Base-by-base conservation (phyloP, 257 asterid genomes). In the Capsicum chinense region DNA sequence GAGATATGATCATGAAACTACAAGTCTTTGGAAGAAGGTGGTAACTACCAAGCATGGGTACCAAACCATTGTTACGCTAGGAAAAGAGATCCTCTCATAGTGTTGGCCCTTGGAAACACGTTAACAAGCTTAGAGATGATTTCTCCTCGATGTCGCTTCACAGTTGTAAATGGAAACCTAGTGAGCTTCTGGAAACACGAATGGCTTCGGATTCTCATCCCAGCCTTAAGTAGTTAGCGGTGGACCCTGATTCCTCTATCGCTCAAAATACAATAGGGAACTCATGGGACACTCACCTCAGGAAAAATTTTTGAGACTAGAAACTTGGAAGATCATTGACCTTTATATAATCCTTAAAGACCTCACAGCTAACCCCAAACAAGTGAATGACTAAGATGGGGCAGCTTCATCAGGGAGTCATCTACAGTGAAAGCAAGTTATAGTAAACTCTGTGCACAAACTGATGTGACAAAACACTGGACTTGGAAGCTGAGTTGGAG, bases 181-280 rank as follows among this genome's bases (percentile, higher is more conserved):
- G 68, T 62, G 68, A 62, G 68, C 37, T 19, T 62, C 68, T 62
- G 37, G 37, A 62, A 48, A 62, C 14, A 62, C 37, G 11, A 62
- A 62, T 62, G 37, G 68, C 68, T 62, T 62, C 68, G 68, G 68
- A 62, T 62, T 62, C 68, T 62, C 68, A 62, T 62, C 37, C 37
- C 7, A 62, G 6, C 68, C 68, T n/a, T 35, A 19, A 19, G 68
- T 13, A 62, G 37, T 19, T 19, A n/a, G 66, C 35, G 19, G 6
- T 59, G 66, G 66, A 59, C 33, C 26, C 35, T 59, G 68, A 60
- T 62, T 62, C 68, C 68, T 19, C 68, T 62, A 62, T 62, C 9
- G 37, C 68, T 19, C 37, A 62, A 62, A 57, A 62, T 19, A 62
- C 37, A 62, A 7, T 35, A 62, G 68, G 68, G 67, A 60, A 60